Conservation (phyloP, 2,329 filamentous ascomycete species). For the Colletotrichum orchidophilum region DNA sequence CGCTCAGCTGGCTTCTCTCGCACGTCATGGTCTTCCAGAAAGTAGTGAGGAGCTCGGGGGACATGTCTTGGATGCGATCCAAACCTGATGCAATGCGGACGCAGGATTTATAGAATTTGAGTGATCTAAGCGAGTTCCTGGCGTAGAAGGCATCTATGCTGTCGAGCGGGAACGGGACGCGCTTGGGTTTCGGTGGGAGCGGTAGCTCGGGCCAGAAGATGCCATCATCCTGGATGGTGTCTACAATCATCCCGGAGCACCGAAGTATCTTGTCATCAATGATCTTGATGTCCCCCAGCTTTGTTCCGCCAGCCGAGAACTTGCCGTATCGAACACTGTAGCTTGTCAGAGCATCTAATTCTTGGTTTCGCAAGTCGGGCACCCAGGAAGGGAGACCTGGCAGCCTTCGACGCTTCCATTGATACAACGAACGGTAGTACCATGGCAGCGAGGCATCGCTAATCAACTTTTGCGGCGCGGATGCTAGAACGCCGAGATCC, state of each 20-base stretch:
- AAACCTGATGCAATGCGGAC: conserved; percentile 6
- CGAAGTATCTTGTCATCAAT: neutral
- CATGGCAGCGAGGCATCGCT: neutral
- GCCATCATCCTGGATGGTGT: neutral
- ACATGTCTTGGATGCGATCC: conserved; percentile 1
- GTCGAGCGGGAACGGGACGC: neutral
- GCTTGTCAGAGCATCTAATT: neutral
- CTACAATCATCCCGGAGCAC: conserved; percentile 8
- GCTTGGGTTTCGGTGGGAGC: neutral
- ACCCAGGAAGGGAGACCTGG: conserved; percentile 9
- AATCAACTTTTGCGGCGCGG: neutral
- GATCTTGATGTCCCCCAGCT: neutral
- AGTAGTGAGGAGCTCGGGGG: neutral
- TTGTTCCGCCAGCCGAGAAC: conserved; percentile 6
- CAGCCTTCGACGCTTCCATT: neutral
- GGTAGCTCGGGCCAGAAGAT: neutral
- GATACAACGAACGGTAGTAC: neutral
- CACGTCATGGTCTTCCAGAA: conserved; percentile 16
- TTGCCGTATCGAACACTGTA: neutral
- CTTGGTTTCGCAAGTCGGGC: conserved; percentile 10
- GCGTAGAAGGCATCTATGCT: neutral
- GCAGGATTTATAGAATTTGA: conserved; percentile 1
- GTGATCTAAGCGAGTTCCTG: neutral
- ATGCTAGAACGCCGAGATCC: neutral
- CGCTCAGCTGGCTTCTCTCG: conserved; percentile 16